phyloP scores from a whole-genome alignment of 1,284 basidiomycete genomes.

The Earliella scabrosa region DNA sequence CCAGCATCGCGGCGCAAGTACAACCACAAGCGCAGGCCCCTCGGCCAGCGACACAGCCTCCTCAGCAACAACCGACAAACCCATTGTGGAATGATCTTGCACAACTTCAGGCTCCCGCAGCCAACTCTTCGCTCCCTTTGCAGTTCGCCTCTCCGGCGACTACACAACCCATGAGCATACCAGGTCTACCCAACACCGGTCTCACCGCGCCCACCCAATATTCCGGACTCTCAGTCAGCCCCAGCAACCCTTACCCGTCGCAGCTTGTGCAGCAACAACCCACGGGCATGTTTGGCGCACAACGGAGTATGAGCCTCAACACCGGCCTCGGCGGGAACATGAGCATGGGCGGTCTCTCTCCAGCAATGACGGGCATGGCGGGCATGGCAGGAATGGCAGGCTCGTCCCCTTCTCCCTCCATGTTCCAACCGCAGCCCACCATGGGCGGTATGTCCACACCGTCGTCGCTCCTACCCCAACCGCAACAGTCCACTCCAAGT shows the following conservation, averaged over 20 bases:
- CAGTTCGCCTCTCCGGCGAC: constrained; percentile 46
- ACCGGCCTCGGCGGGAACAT: constrained; percentile 21
- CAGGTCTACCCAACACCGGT: constrained; percentile 22
- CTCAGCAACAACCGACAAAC: constrained; percentile 27
- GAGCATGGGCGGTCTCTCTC: constrained; percentile 10
- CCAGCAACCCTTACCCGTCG: constrained; percentile 33
- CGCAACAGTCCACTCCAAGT: constrained; percentile 22
- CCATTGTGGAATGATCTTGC: constrained; percentile 58
- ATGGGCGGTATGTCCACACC: constrained; percentile 4
- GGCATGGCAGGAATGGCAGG: too few species aligned
- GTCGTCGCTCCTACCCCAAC: background rate
- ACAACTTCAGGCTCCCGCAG: constrained; percentile 48
- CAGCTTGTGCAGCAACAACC: constrained; percentile 25
- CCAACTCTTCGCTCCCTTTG: constrained; percentile 56
- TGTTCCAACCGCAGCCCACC: constrained; percentile 18
- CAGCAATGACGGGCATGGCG: constrained; percentile 1
- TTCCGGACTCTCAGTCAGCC: constrained; percentile 28
- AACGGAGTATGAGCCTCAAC: constrained; percentile 33
- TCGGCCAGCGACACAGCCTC: constrained; percentile 21
- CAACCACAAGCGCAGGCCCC: too few species aligned
- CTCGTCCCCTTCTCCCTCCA: constrained; percentile 12
- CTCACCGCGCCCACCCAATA: constrained; percentile 30
- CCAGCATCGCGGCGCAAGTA: constrained; percentile 30
- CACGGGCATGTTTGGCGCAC: constrained; percentile 22
- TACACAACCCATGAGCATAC: constrained; percentile 25